phyloP scores from a whole-genome alignment of 2,329 filamentous ascomycete species.

The Westerdykella aurantiaca region DNA sequence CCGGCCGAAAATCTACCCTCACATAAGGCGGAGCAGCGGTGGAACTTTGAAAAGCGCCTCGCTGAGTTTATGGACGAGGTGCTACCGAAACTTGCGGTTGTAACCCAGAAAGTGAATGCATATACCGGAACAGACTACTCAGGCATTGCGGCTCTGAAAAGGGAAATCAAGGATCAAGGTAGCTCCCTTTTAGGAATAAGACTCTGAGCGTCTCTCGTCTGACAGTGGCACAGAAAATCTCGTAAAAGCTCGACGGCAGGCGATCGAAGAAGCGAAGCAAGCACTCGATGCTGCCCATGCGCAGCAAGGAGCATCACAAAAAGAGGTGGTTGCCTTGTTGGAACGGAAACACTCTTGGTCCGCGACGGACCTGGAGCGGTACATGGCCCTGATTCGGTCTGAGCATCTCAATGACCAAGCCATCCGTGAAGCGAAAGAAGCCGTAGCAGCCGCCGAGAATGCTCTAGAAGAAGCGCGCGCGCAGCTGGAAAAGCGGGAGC shows the following conservation, averaged over 20 bases:
- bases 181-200: constrained; percentile 11
- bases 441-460: constrained; percentile 68
- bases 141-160: constrained; percentile 79
- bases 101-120: constrained; percentile 84
- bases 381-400: constrained; percentile 83
- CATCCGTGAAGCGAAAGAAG: constrained; percentile 65
- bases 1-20: constrained; percentile 47
- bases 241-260: constrained; percentile 55
- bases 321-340: constrained; percentile 89
- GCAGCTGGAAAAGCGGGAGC: constrained; percentile 72
- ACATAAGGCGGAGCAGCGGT: constrained; percentile 49
- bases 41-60: constrained; percentile 56
- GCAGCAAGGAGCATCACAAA: constrained; percentile 79
- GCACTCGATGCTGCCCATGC: constrained; percentile 79
- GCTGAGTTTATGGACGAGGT: constrained; percentile 79
- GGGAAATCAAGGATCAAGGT: constrained; percentile 65
- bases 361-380: constrained; percentile 80
- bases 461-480: constrained; percentile 72
- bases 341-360: constrained; percentile 93
- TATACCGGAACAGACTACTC: constrained; percentile 83
- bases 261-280: constrained; percentile 65
- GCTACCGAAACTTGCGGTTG: constrained; percentile 76
- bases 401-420: constrained; percentile 91
- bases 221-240: constrained; percentile 41
- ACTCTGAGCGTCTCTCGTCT: background rate